Percentiles rank a stretch among this genome's conserved stretches.
Conservation (phyloP, 805 yeast genomes). For the Brettanomyces bruxellensis region DNA sequence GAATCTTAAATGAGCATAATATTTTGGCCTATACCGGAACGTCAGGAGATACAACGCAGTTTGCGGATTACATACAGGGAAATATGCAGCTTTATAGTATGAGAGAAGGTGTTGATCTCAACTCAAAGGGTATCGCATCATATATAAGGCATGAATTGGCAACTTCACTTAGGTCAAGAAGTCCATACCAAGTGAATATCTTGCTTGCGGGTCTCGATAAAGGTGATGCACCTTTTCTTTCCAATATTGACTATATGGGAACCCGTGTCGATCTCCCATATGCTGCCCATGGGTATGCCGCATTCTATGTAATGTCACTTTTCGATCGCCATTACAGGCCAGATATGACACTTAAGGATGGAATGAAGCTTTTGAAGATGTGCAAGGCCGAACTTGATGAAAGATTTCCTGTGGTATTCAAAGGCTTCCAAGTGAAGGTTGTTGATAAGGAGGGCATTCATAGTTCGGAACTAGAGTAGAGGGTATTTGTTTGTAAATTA, state of each 20-base stretch:
- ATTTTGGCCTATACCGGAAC: slow-evolving; percentile 91
- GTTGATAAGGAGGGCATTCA: slow-evolving; percentile 25
- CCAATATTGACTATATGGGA: slow-evolving; percentile 92
- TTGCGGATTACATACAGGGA: slow-evolving; percentile 91
- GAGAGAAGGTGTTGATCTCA: slow-evolving; percentile 74
- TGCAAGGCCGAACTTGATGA: slow-evolving; percentile 73
- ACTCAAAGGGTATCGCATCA: slow-evolving; percentile 80
- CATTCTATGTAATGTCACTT: slow-evolving; percentile 83
- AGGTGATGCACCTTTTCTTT: slow-evolving; percentile 46
- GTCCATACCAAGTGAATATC: slow-evolving; percentile 92
- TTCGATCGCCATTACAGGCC: slow-evolving; percentile 83
- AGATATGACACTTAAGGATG: slow-evolving; percentile 70
- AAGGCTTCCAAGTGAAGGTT: slow-evolving; percentile 45
- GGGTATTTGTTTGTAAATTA: neutral
- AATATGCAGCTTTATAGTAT: slow-evolving; percentile 81
- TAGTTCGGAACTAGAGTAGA: neutral
- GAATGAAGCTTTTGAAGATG: slow-evolving; percentile 58
- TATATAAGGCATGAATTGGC: slow-evolving; percentile 87
- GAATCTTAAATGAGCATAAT: slow-evolving; percentile 63
- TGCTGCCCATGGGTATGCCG: slow-evolving; percentile 99
- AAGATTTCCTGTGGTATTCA: slow-evolving; percentile 91
- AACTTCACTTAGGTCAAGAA: slow-evolving; percentile 79
- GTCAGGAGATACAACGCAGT: slow-evolving; percentile 91
- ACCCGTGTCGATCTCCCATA: slow-evolving; percentile 87
- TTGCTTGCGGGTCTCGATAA: slow-evolving; percentile 75